phyloP scores from a whole-genome alignment of 805 yeast genomes.

The Suhomyces tanzawaensis region DNA sequence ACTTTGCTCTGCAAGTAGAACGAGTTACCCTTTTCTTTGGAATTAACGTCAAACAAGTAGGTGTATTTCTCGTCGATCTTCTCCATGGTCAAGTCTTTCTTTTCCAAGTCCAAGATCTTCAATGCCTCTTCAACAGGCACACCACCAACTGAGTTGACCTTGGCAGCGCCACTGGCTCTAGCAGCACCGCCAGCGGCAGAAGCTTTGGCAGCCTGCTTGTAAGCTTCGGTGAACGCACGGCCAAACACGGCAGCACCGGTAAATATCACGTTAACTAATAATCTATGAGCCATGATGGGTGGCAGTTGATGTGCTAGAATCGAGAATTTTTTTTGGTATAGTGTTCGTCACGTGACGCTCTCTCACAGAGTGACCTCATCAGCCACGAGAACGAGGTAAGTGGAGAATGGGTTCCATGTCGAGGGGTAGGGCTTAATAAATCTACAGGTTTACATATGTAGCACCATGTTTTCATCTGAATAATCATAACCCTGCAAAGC shows the following conservation, averaged over 20 bases:
- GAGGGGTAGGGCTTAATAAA: too few species aligned
- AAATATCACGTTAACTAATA: conserved; percentile 81
- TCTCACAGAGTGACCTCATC: neutral
- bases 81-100: conserved; percentile 50
- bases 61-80: conserved; percentile 69
- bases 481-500: conserved; percentile 19
- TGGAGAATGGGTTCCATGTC: too few species aligned
- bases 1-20: conserved; percentile 92
- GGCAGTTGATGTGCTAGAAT: too few species aligned
- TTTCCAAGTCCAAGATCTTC: conserved; percentile 81
- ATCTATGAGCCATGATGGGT: conserved; percentile 75
- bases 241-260: conserved; percentile 97
- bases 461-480: conserved; percentile 53
- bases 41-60: conserved; percentile 81
- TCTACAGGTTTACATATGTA: conserved; percentile 32
- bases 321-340: conserved; percentile 4
- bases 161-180: conserved; percentile 27
- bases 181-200: conserved; percentile 54
- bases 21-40: conserved; percentile 94
- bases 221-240: conserved; percentile 94
- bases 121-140: conserved; percentile 86
- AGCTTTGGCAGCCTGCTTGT: conserved; percentile 92
- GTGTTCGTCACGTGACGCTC: neutral
- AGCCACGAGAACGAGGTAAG: too few species aligned
- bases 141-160: conserved; percentile 65